These are phyloP conservation scores for Raffaelea ambrosiae DNA, from an alignment of 2,329 filamentous ascomycete genomes.

Conservation along the genomic window DNA sequence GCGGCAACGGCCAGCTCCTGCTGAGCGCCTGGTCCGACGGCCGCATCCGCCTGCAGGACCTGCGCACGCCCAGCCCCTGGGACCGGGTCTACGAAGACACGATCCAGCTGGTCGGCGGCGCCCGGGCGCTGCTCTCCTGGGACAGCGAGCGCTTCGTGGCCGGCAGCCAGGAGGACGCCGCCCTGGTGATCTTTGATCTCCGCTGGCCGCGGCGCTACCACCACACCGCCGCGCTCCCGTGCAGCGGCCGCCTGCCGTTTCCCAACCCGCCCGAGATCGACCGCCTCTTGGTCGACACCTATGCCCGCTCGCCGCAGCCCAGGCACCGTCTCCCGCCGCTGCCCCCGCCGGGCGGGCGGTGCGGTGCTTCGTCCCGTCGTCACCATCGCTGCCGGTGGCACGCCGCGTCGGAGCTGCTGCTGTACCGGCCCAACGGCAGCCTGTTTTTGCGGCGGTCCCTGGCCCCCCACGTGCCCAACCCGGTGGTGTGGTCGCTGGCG, in stretches of 20 bases:
- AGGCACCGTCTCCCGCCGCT: background rate
- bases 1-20: constrained; percentile 25
- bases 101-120: constrained; percentile 32
- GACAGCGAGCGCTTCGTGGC: constrained; percentile 42
- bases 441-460: constrained; percentile 31
- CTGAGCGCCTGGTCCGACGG: constrained; percentile 47
- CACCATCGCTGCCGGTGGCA: constrained; percentile 37
- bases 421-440: constrained; percentile 41
- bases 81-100: constrained; percentile 45
- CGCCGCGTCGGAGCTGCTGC: constrained; percentile 28
- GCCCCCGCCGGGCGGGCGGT: constrained; percentile 17
- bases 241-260: constrained; percentile 27
- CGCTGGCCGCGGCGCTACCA: constrained; percentile 39
- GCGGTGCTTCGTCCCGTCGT: constrained; percentile 23
- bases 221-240: constrained; percentile 39
- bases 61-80: constrained; percentile 36
- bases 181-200: constrained; percentile 46
- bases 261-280: constrained; percentile 18
- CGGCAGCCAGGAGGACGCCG: constrained; percentile 33
- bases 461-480: constrained; percentile 10
- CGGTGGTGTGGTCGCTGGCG: constrained; percentile 36
- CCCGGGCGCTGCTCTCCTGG: constrained; percentile 39
- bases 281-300: background rate
- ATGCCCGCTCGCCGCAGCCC: no score
- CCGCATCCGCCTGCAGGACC: constrained; percentile 39